phyloP scores from a whole-genome alignment of 2,329 filamentous ascomycete species.

The Cladobotryum protrusum region DNA sequence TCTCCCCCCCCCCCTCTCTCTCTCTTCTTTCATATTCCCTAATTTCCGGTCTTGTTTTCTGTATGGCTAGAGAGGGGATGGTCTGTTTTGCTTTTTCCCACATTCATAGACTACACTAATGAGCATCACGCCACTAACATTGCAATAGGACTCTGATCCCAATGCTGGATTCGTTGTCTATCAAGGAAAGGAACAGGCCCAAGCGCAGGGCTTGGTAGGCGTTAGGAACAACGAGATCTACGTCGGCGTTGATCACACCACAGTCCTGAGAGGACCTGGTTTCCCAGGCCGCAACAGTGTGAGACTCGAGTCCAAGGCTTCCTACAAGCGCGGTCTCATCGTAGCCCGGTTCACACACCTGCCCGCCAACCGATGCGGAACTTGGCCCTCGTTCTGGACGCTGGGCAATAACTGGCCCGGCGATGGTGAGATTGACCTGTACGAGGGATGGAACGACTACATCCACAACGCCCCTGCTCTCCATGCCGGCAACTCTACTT shows the following conservation, averaged over 20 bases:
- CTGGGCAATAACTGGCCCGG: constrained; percentile 51
- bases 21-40: background rate
- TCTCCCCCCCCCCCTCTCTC: no score
- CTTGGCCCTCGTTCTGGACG: constrained; percentile 64
- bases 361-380: constrained; percentile 58
- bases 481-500: constrained; percentile 38
- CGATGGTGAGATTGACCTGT: constrained; percentile 61
- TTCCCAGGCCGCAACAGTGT: constrained; percentile 48
- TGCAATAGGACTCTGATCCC: constrained; percentile 41
- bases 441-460: constrained; percentile 58
- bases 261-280: constrained; percentile 16
- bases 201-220: constrained; percentile 28
- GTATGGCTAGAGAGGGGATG: background rate
- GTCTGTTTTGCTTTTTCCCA: no score
- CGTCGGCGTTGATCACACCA: constrained; percentile 33
- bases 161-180: constrained; percentile 61
- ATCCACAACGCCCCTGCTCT: constrained; percentile 51
- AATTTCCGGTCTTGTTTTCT: background rate
- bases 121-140: background rate
- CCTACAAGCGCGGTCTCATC: constrained; percentile 61
- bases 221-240: constrained; percentile 28
- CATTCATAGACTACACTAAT: no score
- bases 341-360: constrained; percentile 65
- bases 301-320: constrained; percentile 55
- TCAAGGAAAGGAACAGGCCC: constrained; percentile 28